phyloP scores from a whole-genome alignment of 2,329 filamentous ascomycete genomes.

The Thermochaetoides dissita region DNA sequence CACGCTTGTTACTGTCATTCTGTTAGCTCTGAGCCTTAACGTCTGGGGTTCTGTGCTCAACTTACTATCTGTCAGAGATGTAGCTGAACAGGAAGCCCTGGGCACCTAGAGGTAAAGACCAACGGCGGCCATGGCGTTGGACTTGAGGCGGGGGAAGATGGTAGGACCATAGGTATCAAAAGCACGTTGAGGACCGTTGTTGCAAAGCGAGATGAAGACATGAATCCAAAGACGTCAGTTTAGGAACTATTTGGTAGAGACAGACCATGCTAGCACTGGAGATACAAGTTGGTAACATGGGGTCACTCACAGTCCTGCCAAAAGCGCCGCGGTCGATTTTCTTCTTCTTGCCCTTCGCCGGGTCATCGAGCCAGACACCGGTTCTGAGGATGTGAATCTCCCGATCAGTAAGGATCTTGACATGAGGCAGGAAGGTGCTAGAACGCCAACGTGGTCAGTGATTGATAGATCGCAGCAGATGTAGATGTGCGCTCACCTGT shows the following conservation, averaged over 20 bases:
- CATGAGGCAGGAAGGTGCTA: slow-evolving; percentile 23
- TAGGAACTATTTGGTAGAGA: slow-evolving; percentile 21
- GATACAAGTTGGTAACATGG: background rate
- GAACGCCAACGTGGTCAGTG: slow-evolving; percentile 14
- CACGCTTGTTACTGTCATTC: slow-evolving; percentile 28
- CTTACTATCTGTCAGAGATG: slow-evolving; percentile 37
- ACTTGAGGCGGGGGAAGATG: slow-evolving; percentile 32
- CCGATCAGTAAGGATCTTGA: slow-evolving; percentile 24
- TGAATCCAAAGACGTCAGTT: slow-evolving; percentile 41
- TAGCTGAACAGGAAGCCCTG: slow-evolving; percentile 35
- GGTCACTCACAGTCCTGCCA: background rate
- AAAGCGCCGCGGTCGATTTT: slow-evolving; percentile 26
- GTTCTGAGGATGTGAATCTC: slow-evolving; percentile 29
- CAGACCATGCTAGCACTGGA: background rate
- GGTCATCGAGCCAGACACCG: slow-evolving; percentile 28
- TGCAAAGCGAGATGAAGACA: slow-evolving; percentile 34
- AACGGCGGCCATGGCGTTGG: slow-evolving; percentile 41
- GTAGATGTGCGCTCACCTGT: background rate
- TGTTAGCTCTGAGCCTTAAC: background rate
- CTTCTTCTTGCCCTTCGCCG: slow-evolving; percentile 32
- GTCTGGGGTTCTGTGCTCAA: slow-evolving; percentile 1
- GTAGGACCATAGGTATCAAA: slow-evolving; percentile 40
- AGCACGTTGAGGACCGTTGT: slow-evolving; percentile 32
- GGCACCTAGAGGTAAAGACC: slow-evolving; percentile 39
- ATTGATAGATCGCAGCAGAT: background rate